These are phyloP conservation scores for Quercus engelmannii DNA, from an alignment of 306 rosid genomes.

Conservation along the genomic window DNA sequence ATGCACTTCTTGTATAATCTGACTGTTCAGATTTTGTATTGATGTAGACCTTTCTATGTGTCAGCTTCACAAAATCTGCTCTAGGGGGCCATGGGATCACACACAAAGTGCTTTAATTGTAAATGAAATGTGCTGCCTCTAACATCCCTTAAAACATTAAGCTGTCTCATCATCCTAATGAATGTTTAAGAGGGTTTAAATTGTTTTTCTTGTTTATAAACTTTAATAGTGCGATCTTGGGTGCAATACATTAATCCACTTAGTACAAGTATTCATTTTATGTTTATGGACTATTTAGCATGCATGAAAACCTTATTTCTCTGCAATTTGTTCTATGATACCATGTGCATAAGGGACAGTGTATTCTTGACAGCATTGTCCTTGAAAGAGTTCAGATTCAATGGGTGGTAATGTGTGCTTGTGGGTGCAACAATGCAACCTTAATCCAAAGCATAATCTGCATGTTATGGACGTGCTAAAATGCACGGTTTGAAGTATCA, in stretches of 20 bases:
- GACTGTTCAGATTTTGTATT: background rate
- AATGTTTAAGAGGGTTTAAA: background rate
- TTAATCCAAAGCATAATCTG: background rate
- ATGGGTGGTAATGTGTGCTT: background rate
- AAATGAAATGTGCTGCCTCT: background rate
- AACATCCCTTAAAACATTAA: background rate
- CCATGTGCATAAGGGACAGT: background rate
- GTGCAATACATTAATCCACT: background rate
- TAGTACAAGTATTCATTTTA: too few species aligned
- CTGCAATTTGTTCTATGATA: background rate
- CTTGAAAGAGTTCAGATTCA: too few species aligned
- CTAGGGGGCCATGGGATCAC: background rate
- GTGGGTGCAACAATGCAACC: background rate
- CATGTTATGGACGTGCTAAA: background rate
- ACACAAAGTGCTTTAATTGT: background rate
- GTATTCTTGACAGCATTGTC: background rate
- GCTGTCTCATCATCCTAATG: background rate
- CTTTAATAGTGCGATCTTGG: background rate
- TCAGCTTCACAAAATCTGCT: background rate
- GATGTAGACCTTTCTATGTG: background rate
- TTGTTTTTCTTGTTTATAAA: background rate
- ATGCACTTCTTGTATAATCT: background rate
- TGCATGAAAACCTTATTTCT: background rate
- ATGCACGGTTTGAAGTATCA: background rate
- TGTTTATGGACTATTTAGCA: too few species aligned